These are phyloP conservation scores for Porcisia hertigi DNA, from an alignment of 208 protist species.

Conservation along the genomic window DNA sequence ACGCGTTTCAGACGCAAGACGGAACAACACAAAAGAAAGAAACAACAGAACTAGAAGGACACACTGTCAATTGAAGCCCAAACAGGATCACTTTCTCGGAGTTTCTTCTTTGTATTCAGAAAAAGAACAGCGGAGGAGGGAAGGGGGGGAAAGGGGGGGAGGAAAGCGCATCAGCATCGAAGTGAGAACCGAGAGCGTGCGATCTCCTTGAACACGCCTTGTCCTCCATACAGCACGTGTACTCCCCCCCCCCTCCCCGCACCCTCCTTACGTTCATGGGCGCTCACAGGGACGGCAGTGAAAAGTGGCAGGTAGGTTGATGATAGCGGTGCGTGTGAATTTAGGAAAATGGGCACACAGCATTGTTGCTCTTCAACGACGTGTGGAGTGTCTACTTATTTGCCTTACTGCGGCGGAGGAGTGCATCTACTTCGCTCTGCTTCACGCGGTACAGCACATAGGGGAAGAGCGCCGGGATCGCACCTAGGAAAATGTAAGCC, in stretches of 20 bases:
- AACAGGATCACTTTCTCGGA: conserved; percentile 2
- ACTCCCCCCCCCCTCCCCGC: neutral
- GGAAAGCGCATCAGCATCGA: neutral
- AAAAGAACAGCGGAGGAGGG: neutral
- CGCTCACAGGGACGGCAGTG: neutral
- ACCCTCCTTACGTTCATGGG: neutral
- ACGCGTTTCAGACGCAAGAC: too few relatives aligned
- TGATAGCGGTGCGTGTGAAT: neutral
- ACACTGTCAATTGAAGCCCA: conserved; percentile 13
- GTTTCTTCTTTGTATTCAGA: neutral
- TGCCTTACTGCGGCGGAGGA: conserved; percentile 70
- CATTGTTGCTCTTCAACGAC: neutral
- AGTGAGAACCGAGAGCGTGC: neutral
- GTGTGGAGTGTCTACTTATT: conserved; percentile 29
- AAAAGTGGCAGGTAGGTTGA: neutral
- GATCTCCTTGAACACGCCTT: neutral
- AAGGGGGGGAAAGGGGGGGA: neutral
- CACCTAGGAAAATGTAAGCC: conserved; percentile 80
- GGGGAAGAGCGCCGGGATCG: conserved; percentile 72
- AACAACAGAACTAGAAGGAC: neutral
- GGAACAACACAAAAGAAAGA: neutral
- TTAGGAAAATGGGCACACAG: neutral
- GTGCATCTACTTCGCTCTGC: conserved; percentile 64
- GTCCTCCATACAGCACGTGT: neutral
- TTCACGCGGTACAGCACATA: conserved; percentile 81